Evolutionary conservation across 2,329 filamentous ascomycete species (phyloP).

Genomic region (Sporothrix pseudoabietina): DNA sequence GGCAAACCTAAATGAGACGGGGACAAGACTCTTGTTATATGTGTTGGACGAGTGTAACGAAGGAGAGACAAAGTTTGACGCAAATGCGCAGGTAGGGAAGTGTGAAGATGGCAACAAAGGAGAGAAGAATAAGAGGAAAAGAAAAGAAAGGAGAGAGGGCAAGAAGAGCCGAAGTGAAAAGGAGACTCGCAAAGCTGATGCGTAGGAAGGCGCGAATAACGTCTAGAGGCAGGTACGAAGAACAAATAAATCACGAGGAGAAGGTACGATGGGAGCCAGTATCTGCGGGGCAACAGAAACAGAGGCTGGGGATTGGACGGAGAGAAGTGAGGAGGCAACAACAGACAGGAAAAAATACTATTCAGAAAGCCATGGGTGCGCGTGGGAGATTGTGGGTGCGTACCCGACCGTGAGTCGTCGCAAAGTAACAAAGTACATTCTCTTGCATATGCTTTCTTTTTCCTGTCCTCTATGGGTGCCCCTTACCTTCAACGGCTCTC

Average conservation of each 20-base stretch:
- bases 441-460: conserved; percentile 17
- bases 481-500: not conserved
- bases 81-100: not conserved
- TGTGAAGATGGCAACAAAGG: not conserved
- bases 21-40: not conserved
- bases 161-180: not conserved
- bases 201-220: not conserved
- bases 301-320: not conserved
- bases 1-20: not conserved
- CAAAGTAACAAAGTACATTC: not conserved
- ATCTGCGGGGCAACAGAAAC: not conserved
- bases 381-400: not conserved
- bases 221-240: not conserved
- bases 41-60: not conserved
- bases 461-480: not conserved
- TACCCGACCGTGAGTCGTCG: not conserved
- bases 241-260: not conserved
- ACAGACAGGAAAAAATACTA: not conserved
- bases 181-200: not conserved
- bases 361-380: not conserved
- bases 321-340: not conserved
- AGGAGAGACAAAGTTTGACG: not conserved
- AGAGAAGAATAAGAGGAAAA: not conserved
- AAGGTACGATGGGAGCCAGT: not conserved
- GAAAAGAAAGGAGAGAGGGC: not conserved